Base-by-base conservation (phyloP, 441 rosid genomes). In the Breynia disticha region DNA sequence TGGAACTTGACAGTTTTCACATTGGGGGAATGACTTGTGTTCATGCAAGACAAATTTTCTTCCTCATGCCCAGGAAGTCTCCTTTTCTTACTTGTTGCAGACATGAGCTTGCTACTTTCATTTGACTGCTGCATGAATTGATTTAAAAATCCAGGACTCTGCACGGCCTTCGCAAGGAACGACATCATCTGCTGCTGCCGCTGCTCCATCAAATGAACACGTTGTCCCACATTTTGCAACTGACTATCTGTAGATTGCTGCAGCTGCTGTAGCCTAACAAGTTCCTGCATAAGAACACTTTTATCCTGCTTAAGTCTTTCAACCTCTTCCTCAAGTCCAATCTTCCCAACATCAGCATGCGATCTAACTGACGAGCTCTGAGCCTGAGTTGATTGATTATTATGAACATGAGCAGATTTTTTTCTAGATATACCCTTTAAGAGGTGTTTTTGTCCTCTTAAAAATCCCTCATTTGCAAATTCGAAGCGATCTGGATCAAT, bases 1-100 rank as follows among this genome's bases (percentile, higher is more conserved):
- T 83, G 85, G 73, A 82, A 86, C 61, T 81, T 93, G 50, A 83
- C 83, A 37, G 86, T 83, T 77, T 78, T 86, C 48, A 96, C 95
- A 66, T 80, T 82, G 35, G 71, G 50, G 63, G 82, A 56, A 68
- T 52, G 61, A 47, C 44, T 51, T 44, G 68, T 46, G 46, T 62
- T 44, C 57, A 28, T 54, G 19, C 80, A 74, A 54, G 59, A 71
- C 60, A 68, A 65, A 37, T 57, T 62, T 44, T 67, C 58, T 60
- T 75, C 90, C 17, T 81, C 97, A 65, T 77, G 78, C 68, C 67
- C 67, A 32, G 83, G 72, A 43, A 93, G 84, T 77, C 99, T 83
- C 68, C 96, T 73, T 66, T 89, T 89, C 60, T 84, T 89, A 60
- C 58, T 86, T 49, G 66, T 82, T 41, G 78, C 86, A 32, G 63